Evolutionary conservation across 441 rosid species (phyloP), one percentile per base, ranked within the genome.

Genomic region (Euphorbia celastroides): DNA sequence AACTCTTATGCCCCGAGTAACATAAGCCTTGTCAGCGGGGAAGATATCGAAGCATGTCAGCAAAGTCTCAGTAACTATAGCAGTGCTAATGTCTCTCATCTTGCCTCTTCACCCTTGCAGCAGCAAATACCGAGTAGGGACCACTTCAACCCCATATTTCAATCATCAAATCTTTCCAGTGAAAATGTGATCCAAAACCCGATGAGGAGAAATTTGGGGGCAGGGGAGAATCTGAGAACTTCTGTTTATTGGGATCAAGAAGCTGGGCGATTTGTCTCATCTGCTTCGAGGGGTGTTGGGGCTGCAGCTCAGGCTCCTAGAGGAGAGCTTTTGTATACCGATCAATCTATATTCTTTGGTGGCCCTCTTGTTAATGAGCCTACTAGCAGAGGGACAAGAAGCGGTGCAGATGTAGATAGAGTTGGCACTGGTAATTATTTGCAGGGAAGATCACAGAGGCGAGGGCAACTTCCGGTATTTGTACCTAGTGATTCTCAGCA

Each of bases 221-320:
- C 58, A 17, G 54, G 67, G 38, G 86, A 80, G 72, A 81, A 66
- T 70, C 32, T 67, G n/a, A 81, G 82, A 69, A 77, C 78, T 57
- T 81, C 92, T 16, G 94, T 93, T 5, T 79, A 83, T 62, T 90
- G 98, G 98, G 95, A 93, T 80, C 92, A 79, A 58, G 93, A 88
- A 78, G 97, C 96, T 0, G 94, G 93, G 60, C 83, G 93, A 57
- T 93, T 88, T 14, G 88, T 88, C 30, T 84, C 94, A n/a, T n/a
- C n/a, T n/a, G 66, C 85, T 4, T 65, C 81, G 11, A 69, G 67
- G 51, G 77, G 66, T 38, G 81, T 51, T 4, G 71, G 71, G 13
- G 30, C 27, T 27, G 75, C 80, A 6, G 74, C 78, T 5, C 85
- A 78, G 78, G 74, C 59, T 56, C 79, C 81, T 0, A 78, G 88